Evolutionary conservation across 164 flowering plant genomes (phyloP).

Genomic region (Chloranthus sessilifolius): DNA sequence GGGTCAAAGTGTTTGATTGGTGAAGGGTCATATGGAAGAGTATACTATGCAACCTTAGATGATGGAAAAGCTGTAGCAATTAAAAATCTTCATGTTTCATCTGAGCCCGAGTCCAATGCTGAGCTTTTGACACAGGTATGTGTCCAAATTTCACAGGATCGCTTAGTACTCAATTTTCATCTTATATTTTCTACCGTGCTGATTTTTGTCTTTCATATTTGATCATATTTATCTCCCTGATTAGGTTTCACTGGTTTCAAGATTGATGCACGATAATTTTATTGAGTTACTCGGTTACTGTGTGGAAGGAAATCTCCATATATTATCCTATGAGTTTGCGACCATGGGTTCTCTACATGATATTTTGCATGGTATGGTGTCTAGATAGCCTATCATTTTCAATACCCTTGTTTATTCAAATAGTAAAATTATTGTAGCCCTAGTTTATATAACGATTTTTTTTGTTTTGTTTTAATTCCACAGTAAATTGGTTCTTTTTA

Average conservation of each 20-base stretch:
- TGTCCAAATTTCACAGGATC: too few species aligned
- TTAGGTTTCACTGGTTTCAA: slow-evolving; percentile 63
- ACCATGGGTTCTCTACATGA: too few species aligned
- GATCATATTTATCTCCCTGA: neutral
- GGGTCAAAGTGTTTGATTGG: slow-evolving; percentile 89
- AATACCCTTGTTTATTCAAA: too few species aligned
- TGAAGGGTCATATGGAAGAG: slow-evolving; percentile 98
- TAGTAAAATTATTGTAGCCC: too few species aligned
- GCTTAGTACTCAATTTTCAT: too few species aligned
- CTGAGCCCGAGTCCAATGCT: slow-evolving; percentile 73
- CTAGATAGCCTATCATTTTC: too few species aligned
- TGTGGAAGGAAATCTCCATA: slow-evolving; percentile 54
- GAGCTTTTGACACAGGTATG: slow-evolving; percentile 87
- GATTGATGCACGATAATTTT: slow-evolving; percentile 55
- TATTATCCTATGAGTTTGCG: slow-evolving; percentile 66
- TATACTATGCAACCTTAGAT: slow-evolving; percentile 60
- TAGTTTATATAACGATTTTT: too few species aligned
- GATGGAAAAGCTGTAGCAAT: slow-evolving; percentile 74
- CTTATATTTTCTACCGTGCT: too few species aligned
- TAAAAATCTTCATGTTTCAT: slow-evolving; percentile 83
- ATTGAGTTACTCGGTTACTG: slow-evolving; percentile 61
- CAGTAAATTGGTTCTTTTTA: too few species aligned
- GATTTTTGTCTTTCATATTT: neutral
- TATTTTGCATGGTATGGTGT: slow-evolving; percentile 56
- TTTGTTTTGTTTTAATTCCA: too few species aligned